phyloP scores from a whole-genome alignment of 106 monocot species.

The Ottelia alismoides region DNA sequence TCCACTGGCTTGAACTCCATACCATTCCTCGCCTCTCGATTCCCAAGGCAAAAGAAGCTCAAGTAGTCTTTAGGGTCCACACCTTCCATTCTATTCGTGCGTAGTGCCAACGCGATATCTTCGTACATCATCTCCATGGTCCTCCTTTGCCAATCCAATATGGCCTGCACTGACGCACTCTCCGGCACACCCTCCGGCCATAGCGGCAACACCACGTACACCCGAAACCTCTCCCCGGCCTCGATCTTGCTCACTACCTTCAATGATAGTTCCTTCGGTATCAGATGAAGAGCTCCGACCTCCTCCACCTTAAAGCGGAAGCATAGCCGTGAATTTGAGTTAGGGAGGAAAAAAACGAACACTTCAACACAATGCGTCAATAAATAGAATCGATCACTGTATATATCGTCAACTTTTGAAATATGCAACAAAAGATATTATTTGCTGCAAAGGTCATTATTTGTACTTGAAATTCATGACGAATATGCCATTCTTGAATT shows the following conservation, averaged over 20 bases:
- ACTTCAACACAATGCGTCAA: no score
- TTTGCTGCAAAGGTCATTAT: no score
- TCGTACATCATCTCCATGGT: conserved; percentile 73
- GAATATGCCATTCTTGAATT: neutral
- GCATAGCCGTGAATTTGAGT: no score
- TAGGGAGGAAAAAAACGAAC: no score
- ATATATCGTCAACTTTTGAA: conserved; percentile 32
- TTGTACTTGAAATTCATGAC: no score
- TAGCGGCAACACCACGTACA: conserved; percentile 17
- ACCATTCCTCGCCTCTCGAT: conserved; percentile 24
- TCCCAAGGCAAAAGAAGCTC: conserved; percentile 52
- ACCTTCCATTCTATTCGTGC: conserved; percentile 15
- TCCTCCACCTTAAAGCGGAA: conserved; percentile 36
- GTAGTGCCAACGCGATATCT: conserved; percentile 27
- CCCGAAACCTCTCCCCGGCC: conserved; percentile 40
- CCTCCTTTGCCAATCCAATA: conserved; percentile 11
- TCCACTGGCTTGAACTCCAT: conserved; percentile 28
- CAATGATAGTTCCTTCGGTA: conserved; percentile 38
- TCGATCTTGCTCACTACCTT: conserved; percentile 54
- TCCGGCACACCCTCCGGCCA: neutral
- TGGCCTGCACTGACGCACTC: neutral
- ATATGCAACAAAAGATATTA: no score
- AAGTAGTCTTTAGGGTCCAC: conserved; percentile 39
- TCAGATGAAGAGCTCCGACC: conserved; percentile 38
- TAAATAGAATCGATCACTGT: no score